Evolutionary conservation across 768 basidiomycete species (phyloP).

Genomic region (Boletellus emodensis): DNA sequence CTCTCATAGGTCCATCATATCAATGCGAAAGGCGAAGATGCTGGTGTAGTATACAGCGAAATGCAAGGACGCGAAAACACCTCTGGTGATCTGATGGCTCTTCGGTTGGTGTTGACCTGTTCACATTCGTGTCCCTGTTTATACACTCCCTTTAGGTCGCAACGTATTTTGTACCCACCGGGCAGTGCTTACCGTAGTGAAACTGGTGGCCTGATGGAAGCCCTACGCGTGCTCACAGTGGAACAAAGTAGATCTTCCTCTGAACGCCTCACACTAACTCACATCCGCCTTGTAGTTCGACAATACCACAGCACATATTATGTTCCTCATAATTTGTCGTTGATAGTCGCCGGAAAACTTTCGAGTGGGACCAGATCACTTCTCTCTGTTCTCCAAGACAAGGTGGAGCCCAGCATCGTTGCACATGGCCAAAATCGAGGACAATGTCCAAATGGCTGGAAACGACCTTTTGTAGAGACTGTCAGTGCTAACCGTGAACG

Average conservation of each 20-base stretch:
- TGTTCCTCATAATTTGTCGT: constrained; percentile 87
- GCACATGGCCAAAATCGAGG: constrained; percentile 71
- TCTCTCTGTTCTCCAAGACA: constrained; percentile 72
- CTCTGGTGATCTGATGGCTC: constrained; percentile 83
- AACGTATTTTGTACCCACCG: constrained; percentile 74
- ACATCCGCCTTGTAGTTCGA: constrained; percentile 55
- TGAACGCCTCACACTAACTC: constrained; percentile 10
- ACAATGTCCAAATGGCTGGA: constrained; percentile 75
- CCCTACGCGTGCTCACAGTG: constrained; percentile 76
- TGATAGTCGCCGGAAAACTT: constrained; percentile 86
- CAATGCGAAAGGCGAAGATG: constrained; percentile 83
- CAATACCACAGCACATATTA: constrained; percentile 88
- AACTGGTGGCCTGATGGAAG: constrained; percentile 94
- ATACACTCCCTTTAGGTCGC: constrained; percentile 45
- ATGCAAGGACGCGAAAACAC: constrained; percentile 98
- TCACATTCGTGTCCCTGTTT: not conserved
- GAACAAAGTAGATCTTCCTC: constrained; percentile 67
- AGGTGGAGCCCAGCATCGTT: constrained; percentile 81
- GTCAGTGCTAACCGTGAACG: constrained; percentile 58
- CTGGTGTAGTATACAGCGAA: constrained; percentile 95
- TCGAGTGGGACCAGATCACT: constrained; percentile 72
- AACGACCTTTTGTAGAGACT: constrained; percentile 91
- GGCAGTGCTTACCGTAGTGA: constrained; percentile 92
- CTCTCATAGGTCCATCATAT: constrained; percentile 87
- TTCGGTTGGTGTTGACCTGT: constrained; percentile 49